Conservation (phyloP, 2,329 filamentous ascomycete species). For the Ophiostoma perfectum region DNA sequence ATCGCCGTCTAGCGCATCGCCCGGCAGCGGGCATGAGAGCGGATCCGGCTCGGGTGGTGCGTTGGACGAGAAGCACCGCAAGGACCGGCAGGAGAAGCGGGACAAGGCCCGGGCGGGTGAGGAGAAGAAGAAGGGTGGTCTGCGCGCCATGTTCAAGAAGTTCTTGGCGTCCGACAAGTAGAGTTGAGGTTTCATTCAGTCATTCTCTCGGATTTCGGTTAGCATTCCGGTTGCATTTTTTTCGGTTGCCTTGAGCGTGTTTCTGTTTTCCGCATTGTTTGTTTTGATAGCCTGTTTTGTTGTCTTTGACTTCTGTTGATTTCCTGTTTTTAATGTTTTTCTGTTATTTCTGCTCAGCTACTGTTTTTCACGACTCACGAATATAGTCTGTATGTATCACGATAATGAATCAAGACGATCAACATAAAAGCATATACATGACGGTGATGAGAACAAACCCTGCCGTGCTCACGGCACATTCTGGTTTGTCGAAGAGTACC, state of each 20-base stretch:
- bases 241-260: neutral
- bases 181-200: neutral
- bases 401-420: neutral
- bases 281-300: neutral
- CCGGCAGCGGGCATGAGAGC: neutral
- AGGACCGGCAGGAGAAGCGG: conserved; percentile 26
- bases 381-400: neutral
- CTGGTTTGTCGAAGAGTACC: too few species aligned
- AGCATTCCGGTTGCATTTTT: neutral
- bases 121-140: conserved; percentile 23
- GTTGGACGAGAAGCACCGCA: conserved; percentile 27
- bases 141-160: conserved; percentile 26
- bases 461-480: too few species aligned
- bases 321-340: neutral
- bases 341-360: neutral
- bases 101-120: conserved; percentile 23
- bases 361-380: neutral
- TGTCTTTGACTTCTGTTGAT: neutral
- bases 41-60: neutral
- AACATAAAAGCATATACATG: too few species aligned
- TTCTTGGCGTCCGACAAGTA: conserved; percentile 18
- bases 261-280: neutral
- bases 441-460: too few species aligned
- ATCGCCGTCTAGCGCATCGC: conserved; percentile 13
- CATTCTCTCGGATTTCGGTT: neutral